A percentile compares a stretch with the other conserved stretches of the same genome.
These are phyloP conservation scores for Ettlia oleoabundans DNA, from an alignment of 139 green algal genomes.

Conservation along the genomic window DNA sequence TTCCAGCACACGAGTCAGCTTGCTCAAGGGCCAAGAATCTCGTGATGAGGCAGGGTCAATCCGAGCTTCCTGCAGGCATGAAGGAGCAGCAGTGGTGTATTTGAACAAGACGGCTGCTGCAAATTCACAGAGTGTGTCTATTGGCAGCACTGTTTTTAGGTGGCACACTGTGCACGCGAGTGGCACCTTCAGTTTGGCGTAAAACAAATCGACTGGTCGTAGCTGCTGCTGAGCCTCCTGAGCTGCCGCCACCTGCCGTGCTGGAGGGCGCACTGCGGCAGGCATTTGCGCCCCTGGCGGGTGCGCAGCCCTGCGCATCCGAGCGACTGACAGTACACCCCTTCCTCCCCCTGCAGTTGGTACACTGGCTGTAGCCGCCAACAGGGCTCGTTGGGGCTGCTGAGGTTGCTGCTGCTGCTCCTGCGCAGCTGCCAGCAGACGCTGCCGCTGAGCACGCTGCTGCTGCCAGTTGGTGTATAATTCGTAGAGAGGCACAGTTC, in stretches of 20 bases:
- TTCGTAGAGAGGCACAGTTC: constrained; percentile 77
- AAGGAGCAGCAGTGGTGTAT: too few species aligned
- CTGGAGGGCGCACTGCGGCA: neutral
- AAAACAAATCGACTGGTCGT: constrained; percentile 54
- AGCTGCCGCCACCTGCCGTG: constrained; percentile 5
- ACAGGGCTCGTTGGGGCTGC: neutral
- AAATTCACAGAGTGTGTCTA: too few species aligned
- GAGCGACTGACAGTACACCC: neutral
- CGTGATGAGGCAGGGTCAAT: constrained; percentile 35
- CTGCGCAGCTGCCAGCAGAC: constrained; percentile 23
- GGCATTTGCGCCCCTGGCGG: too few species aligned
- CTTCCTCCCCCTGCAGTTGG: neutral
- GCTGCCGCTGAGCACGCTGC: constrained; percentile 53
- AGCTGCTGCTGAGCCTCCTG: constrained; percentile 28
- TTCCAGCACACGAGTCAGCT: constrained; percentile 45
- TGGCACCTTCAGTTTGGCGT: constrained; percentile 51
- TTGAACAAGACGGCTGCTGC: too few species aligned
- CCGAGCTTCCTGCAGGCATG: constrained; percentile 24
- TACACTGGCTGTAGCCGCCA: neutral
- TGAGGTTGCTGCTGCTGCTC: constrained; percentile 45
- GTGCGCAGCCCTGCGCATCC: too few species aligned
- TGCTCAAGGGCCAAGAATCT: constrained; percentile 51
- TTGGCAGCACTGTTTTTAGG: too few species aligned
- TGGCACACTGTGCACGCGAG: too few species aligned
- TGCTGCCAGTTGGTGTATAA: constrained; percentile 83